These are phyloP conservation scores for Irpex rosettiformis DNA, from an alignment of 1,284 basidiomycete species.

Conservation along the genomic window DNA sequence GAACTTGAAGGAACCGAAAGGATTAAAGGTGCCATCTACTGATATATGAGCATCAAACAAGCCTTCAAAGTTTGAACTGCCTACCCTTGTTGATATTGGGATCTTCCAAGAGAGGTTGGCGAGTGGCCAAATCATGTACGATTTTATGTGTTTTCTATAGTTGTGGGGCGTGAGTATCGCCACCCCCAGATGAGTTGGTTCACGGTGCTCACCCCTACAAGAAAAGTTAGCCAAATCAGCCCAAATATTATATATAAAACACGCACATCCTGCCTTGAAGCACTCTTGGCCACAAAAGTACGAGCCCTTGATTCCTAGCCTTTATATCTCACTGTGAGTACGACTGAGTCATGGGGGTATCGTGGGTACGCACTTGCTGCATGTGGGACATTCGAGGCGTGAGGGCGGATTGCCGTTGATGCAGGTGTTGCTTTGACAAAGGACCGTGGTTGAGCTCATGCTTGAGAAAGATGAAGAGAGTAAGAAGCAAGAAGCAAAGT, in stretches of 20 bases:
- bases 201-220: conserved; percentile 42
- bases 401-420: conserved; percentile 75
- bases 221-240: neutral
- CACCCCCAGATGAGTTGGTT: neutral
- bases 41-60: neutral
- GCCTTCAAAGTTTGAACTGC: neutral
- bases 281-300: conserved; percentile 85
- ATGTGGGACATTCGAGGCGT: conserved; percentile 77
- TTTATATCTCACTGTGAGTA: conserved; percentile 28
- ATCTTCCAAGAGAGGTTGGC: conserved; percentile 29
- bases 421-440: conserved; percentile 68
- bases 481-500: neutral
- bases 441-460: conserved; percentile 26
- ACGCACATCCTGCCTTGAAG: conserved; percentile 81
- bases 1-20: conserved; percentile 64
- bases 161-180: neutral
- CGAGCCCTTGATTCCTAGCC: conserved; percentile 76
- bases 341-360: conserved; percentile 4
- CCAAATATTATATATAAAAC: conserved; percentile 4
- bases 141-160: conserved; percentile 79
- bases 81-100: conserved; percentile 27
- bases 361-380: conserved; percentile 59
- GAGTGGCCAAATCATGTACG: conserved; percentile 63
- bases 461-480: neutral
- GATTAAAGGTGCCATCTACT: conserved; percentile 69